Evolutionary conservation across 768 basidiomycete species (phyloP), one percentile per base, ranked within the genome.

Genomic region (Strobilomyces dryophilus): DNA sequence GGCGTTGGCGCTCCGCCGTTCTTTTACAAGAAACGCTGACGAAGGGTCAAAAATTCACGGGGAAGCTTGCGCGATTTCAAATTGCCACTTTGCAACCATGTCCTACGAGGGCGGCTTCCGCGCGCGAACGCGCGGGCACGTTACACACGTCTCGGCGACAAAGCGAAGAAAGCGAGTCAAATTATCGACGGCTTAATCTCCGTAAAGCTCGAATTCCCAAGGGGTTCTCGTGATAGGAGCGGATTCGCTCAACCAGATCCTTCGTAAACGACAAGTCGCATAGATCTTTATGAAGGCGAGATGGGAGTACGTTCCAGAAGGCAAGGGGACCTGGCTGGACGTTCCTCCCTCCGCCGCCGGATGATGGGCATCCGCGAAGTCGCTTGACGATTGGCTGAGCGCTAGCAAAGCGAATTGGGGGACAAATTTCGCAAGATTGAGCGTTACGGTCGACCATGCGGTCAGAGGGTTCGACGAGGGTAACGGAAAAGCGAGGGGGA

Each of bases 161-260:
- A 49, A 51, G 54, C 27, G 43, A 48, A 49, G 49, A 11, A 12
- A 15, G 9, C 47, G 26, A 58, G 58, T 51, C 41, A 46, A 58
- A 53, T 45, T 47, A 36, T 24, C 18, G 51, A 58, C 54, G 46
- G 43, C 52, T 66, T 71, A 62, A 70, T 69, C 60, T 61, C 70
- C 69, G 63, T 87, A 89, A 42, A 90, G 71, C 62, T 84, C 79
- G 64, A 90, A 89, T 70, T 91, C 89, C 87, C 85, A 89, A 31
- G 88, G 86, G 8, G 76, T 66, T 55, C 73, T 76, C 54, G 82
- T 78, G 49, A 70, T 66, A 51, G 79, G 76, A 9, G 77, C 77
- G 43, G 67, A 70, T 57, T 86, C 79, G 57, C 78, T 80, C 66
- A 90, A 80, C 89, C 89, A 92, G 27, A 92, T 80, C 63, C 89